These are phyloP conservation scores for Ceratobasidium theobromae DNA, from an alignment of 1,284 basidiomycete species.

Conservation along the genomic window DNA sequence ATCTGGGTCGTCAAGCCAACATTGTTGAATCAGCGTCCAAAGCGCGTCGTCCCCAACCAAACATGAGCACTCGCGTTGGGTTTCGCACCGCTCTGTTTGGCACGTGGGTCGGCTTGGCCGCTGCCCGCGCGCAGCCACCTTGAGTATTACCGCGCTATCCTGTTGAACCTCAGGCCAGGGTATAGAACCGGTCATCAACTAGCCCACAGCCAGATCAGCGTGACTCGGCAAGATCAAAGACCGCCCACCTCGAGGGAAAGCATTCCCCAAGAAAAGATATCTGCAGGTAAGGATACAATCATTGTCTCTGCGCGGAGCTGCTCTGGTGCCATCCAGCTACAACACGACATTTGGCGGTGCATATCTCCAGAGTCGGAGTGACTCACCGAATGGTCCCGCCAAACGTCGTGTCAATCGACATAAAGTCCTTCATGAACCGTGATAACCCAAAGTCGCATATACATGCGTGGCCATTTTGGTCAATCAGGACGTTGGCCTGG, in stretches of 20 bases:
- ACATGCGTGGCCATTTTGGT: constrained; percentile 10
- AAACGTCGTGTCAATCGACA: constrained; percentile 29
- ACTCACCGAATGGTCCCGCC: constrained; percentile 26
- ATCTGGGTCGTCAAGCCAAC: constrained; percentile 12
- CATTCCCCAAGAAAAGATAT: constrained; percentile 30
- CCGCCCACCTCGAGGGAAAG: constrained; percentile 1
- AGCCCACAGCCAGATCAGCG: background rate
- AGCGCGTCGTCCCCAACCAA: background rate
- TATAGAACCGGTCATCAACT: constrained; percentile 22
- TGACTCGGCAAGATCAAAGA: background rate
- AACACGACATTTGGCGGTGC: background rate
- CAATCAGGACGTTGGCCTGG: constrained; percentile 20
- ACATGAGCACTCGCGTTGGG: background rate
- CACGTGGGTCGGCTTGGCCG: constrained; percentile 6
- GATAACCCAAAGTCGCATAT: constrained; percentile 28
- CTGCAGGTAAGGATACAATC: constrained; percentile 24
- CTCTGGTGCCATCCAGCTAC: constrained; percentile 26
- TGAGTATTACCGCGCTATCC: constrained; percentile 27
- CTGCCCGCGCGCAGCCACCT: constrained; percentile 11
- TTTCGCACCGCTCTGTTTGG: background rate
- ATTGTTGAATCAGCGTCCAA: constrained; percentile 7
- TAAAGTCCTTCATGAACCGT: constrained; percentile 27
- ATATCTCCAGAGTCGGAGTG: background rate
- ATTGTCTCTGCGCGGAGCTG: constrained; percentile 21
- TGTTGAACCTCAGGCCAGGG: constrained; percentile 25